A percentile compares a stretch with the other conserved stretches of the same genome.
These are phyloP conservation scores for Venturia effusa DNA, from an alignment of 2,329 filamentous ascomycete species.

Conservation along the genomic window DNA sequence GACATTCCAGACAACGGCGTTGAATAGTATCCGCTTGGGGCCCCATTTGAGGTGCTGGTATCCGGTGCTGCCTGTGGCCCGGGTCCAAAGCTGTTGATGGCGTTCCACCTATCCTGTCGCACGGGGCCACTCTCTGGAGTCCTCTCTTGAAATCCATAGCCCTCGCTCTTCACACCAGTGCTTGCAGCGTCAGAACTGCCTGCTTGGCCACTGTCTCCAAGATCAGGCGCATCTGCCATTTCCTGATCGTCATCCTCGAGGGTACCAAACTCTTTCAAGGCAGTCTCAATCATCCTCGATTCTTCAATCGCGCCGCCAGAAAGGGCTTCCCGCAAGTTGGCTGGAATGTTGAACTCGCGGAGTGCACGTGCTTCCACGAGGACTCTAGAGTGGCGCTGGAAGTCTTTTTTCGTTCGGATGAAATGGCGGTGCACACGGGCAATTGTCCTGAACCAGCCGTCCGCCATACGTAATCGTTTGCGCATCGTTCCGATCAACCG, in stretches of 20 bases:
- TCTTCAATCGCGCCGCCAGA: conserved; percentile 44
- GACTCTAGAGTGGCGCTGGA: conserved; percentile 23
- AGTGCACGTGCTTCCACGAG: conserved; percentile 15
- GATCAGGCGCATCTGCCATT: conserved; percentile 21
- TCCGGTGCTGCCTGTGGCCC: neutral
- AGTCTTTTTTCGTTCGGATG: conserved; percentile 39
- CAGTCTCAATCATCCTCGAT: conserved; percentile 35
- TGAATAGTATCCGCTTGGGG: neutral
- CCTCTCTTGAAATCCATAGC: conserved; percentile 14
- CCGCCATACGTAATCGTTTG: conserved; percentile 44
- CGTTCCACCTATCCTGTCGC: conserved; percentile 27
- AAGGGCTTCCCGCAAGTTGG: conserved; percentile 33
- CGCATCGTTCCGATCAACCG: conserved; percentile 43
- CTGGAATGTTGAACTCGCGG: conserved; percentile 16
- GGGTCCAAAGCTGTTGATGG: conserved; percentile 26
- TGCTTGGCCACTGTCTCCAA: neutral
- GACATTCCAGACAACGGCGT: neutral
- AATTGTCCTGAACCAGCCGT: conserved; percentile 44
- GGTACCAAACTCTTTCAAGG: conserved; percentile 24
- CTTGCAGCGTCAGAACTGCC: conserved; percentile 10
- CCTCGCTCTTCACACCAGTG: conserved; percentile 23
- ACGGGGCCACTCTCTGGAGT: conserved; percentile 13
- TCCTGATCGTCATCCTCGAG: conserved; percentile 27
- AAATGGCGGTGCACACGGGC: conserved; percentile 45
- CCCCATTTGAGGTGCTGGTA: neutral